Evolutionary conservation across 2,329 filamentous ascomycete genomes (phyloP).

Genomic region (Tolypocladium ovalisporum): DNA sequence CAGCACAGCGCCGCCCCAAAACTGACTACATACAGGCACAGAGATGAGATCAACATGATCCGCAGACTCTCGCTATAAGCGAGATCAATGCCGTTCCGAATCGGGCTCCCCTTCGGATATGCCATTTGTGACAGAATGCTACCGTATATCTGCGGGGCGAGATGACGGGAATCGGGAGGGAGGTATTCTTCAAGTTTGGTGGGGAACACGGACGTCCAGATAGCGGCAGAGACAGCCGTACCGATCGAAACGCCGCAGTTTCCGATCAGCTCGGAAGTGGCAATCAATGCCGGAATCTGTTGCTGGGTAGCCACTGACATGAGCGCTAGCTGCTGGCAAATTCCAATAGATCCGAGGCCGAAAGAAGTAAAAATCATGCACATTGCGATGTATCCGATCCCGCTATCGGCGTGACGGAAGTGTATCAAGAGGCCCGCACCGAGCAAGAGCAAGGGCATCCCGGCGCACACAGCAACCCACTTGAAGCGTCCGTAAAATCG

Average conservation of each 20-base stretch:
- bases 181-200: neutral
- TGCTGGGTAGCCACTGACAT: neutral
- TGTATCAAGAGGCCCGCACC: neutral
- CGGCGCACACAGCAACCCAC: neutral
- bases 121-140: neutral
- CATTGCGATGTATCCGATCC: neutral
- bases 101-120: neutral
- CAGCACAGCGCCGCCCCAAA: neutral
- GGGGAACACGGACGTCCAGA: neutral
- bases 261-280: neutral
- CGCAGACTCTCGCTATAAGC: neutral
- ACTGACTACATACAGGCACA: neutral
- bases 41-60: neutral
- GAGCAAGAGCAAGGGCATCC: neutral
- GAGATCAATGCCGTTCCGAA: neutral
- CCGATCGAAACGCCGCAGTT: neutral
- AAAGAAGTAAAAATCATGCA: neutral
- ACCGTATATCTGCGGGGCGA: neutral
- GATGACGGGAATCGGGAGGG: neutral
- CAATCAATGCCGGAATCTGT: neutral
- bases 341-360: neutral
- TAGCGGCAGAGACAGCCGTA: neutral
- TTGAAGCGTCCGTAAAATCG: neutral
- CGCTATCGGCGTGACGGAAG: neutral
- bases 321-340: neutral